Percentiles rank a stretch among this genome's conserved stretches.
These are phyloP conservation scores for Alnus glutinosa DNA, from an alignment of 306 rosid species.

Conservation along the genomic window DNA sequence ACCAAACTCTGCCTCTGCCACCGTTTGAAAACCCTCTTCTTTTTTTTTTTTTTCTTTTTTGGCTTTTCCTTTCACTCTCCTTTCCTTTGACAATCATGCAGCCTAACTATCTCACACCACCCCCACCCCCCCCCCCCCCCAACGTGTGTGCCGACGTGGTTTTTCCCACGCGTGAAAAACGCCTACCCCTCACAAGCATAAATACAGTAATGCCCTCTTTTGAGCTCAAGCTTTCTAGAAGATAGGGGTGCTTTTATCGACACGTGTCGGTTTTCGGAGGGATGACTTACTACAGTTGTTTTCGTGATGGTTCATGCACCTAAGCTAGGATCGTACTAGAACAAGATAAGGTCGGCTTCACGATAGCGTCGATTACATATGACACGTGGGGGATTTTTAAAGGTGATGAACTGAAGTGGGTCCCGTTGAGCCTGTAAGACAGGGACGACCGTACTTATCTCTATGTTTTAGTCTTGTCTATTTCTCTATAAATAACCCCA, in stretches of 20 bases:
- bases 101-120: slow-evolving; percentile 51
- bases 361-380: slow-evolving; percentile 27
- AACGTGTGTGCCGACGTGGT: slow-evolving; percentile 38
- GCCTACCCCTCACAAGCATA: slow-evolving; percentile 1
- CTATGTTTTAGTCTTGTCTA: background rate
- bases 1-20: background rate
- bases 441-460: slow-evolving; percentile 50
- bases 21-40: slow-evolving; percentile 13
- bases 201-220: background rate
- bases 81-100: slow-evolving; percentile 26
- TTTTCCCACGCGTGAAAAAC: slow-evolving; percentile 53
- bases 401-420: slow-evolving; percentile 33
- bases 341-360: slow-evolving; percentile 74
- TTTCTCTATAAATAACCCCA: slow-evolving; percentile 45
- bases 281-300: slow-evolving; percentile 11
- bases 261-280: slow-evolving; percentile 28
- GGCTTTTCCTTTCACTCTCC: slow-evolving; percentile 14
- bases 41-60: background rate
- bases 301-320: slow-evolving; percentile 47
- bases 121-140: slow-evolving; percentile 4
- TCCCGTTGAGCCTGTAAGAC: slow-evolving; percentile 34
- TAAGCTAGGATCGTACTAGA: slow-evolving; percentile 36
- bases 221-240: slow-evolving; percentile 21
- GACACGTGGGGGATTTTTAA: slow-evolving; percentile 39
- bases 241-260: background rate